Base-by-base conservation (phyloP, 2,329 filamentous ascomycete species). In the Xylaria sp. region DNA sequence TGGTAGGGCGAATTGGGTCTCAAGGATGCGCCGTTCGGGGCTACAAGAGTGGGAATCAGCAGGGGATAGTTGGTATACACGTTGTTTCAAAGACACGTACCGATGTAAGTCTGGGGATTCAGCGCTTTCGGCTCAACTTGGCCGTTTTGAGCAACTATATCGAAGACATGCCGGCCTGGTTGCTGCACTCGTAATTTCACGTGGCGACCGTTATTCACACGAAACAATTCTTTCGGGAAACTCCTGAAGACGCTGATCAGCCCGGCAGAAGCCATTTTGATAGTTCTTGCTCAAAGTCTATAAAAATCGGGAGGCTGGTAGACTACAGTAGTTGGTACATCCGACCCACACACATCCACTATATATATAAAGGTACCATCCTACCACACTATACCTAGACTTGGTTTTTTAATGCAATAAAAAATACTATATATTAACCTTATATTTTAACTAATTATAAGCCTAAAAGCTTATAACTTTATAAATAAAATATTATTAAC, bases 81-180 rank as follows among this genome's bases (percentile, higher is more conserved):
- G 50, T 18, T 53, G 25, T 12, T 32, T 25, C 35, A 13, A 18
- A 13, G 35, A 18, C 10, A n/a, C 54, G 9, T 40, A 57, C 54
- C 32, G 25, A 57, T 9, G 42, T 57, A 57, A 18, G 54, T 57
- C 21, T 27, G 9, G 5, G 21, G 32, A 18, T 57, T 57, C 10
- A 57, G 35, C 5, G 54, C 54, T 23, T 57, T 57, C 35, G 54
- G 35, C 13, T 42, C 54, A 21, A 57, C 54, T 42, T 18, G 35
- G 3, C 54, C 54, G 13, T 57, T 18, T 13, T 42, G 9, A 42
- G 35, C n/a, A 12, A 57, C 3, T 9, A 57, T 42, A 18, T 57
- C 54, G 21, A 42, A 57, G 1, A 27, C 12, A 25, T 42, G 10
- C 4, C 54, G 18, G 9, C 10, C n/a, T 2, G 32, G 32, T 25